phyloP scores from a whole-genome alignment of 2,329 filamentous ascomycete species.

The Acarospora socialis region DNA sequence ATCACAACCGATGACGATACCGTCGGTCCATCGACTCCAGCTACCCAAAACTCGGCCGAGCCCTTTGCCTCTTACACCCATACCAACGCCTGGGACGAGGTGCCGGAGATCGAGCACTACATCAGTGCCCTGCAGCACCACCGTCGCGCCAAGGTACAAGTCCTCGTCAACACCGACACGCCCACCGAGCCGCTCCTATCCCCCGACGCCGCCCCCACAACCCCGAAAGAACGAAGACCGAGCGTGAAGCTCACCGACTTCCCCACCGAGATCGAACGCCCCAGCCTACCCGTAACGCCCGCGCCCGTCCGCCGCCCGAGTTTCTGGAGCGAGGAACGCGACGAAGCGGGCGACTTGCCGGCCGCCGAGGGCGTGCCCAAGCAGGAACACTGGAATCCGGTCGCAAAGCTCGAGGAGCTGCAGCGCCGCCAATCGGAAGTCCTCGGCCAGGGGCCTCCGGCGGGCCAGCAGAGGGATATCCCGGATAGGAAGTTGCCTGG shows the following conservation, averaged over 20 bases:
- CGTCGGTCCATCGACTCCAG: constrained; percentile 9
- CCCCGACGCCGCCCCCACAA: constrained; percentile 14
- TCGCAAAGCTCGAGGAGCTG: constrained; percentile 54
- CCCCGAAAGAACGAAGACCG: constrained; percentile 28
- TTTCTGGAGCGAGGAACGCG: constrained; percentile 51
- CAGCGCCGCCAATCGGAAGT: constrained; percentile 51
- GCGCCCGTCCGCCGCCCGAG: constrained; percentile 58
- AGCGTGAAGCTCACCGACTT: constrained; percentile 73
- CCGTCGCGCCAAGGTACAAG: constrained; percentile 35
- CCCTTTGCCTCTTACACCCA: constrained; percentile 60
- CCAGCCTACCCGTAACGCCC: constrained; percentile 80
- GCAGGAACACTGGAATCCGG: constrained; percentile 80
- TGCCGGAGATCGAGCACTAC: constrained; percentile 77
- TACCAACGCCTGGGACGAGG: constrained; percentile 84
- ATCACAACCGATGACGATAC: constrained; percentile 10
- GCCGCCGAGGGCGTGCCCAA: constrained; percentile 68
- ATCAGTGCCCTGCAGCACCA: constrained; percentile 61
- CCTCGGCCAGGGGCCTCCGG: constrained; percentile 30
- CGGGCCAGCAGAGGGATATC: constrained; percentile 10
- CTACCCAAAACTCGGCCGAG: constrained; percentile 11
- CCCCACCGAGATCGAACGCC: constrained; percentile 65
- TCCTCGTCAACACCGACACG: constrained; percentile 20
- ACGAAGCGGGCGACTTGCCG: constrained; percentile 48
- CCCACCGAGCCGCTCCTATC: constrained; percentile 15
- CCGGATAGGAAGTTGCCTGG: constrained; percentile 17